Percentiles rank a stretch among this genome's conserved stretches.
Conservation (phyloP, 768 basidiomycete species). For the Mycena vulgaris region DNA sequence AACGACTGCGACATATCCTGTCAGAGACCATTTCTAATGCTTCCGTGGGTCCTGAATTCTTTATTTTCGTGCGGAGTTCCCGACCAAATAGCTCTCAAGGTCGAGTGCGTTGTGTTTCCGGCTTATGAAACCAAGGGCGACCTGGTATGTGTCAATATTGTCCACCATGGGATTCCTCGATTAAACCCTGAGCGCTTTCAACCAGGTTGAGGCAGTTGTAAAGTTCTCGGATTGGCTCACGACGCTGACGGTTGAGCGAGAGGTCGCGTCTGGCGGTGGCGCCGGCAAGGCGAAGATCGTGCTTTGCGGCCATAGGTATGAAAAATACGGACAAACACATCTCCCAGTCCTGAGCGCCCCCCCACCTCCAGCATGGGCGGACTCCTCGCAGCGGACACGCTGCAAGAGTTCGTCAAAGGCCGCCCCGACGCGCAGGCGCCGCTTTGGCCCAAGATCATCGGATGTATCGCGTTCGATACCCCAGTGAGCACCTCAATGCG, state of each 20-base stretch:
- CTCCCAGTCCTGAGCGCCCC: not conserved
- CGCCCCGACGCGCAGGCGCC: slow-evolving; percentile 76
- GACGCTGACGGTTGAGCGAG: slow-evolving; percentile 87
- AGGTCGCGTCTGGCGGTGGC: slow-evolving; percentile 81
- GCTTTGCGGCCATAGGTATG: slow-evolving; percentile 94
- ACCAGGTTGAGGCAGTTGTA: slow-evolving; percentile 83
- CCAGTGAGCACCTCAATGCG: slow-evolving; percentile 68
- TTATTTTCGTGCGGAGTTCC: not conserved
- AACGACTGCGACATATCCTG: slow-evolving; percentile 83
- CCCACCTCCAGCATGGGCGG: slow-evolving; percentile 88
- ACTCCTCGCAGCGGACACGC: slow-evolving; percentile 86
- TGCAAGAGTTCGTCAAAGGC: slow-evolving; percentile 78
- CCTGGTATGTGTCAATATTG: slow-evolving; percentile 66
- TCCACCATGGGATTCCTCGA: not conserved
- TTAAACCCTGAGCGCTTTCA: not conserved
- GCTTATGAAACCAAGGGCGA: slow-evolving; percentile 97
- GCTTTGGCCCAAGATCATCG: slow-evolving; percentile 92
- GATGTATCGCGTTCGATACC: slow-evolving; percentile 90
- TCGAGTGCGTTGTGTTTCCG: slow-evolving; percentile 89
- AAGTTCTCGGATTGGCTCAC: slow-evolving; percentile 95
- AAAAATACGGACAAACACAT: too few species aligned
- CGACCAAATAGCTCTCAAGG: slow-evolving; percentile 47
- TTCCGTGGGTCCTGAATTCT: slow-evolving; percentile 9
- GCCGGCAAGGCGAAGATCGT: slow-evolving; percentile 88
- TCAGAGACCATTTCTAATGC: slow-evolving; percentile 69